phyloP scores from a whole-genome alignment of 139 green algal genomes.

The Medakamo hakoo region DNA sequence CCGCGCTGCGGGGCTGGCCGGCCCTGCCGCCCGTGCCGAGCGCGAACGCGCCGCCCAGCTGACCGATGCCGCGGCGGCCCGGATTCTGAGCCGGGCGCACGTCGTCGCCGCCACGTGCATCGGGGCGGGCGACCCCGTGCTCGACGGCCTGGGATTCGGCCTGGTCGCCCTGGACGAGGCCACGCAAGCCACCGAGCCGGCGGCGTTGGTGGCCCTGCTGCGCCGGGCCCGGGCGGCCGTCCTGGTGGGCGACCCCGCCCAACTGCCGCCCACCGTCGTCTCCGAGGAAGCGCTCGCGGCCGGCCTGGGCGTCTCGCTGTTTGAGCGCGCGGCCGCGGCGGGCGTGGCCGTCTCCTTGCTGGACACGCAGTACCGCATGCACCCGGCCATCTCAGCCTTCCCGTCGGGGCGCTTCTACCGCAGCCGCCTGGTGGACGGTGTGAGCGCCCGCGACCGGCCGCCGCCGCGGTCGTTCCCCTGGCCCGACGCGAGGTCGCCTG shows the following conservation, averaged over 20 bases:
- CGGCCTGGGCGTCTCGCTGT: constrained; percentile 79
- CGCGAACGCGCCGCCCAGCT: neutral
- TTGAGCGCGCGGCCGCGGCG: constrained; percentile 87
- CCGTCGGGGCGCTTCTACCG: neutral
- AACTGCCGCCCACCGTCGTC: constrained; percentile 87
- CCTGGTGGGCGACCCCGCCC: constrained; percentile 95
- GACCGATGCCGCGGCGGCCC: too few species aligned
- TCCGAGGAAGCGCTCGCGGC: constrained; percentile 56
- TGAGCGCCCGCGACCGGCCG: neutral
- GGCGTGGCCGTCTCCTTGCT: constrained; percentile 29
- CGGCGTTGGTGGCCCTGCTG: constrained; percentile 81
- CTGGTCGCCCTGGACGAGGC: constrained; percentile 58
- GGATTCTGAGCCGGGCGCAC: constrained; percentile 19
- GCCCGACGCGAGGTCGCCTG: neutral
- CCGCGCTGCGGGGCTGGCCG: neutral
- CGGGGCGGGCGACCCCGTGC: constrained; percentile 72
- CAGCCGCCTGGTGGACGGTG: constrained; percentile 30
- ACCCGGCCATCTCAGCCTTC: constrained; percentile 55
- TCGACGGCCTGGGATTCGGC: constrained; percentile 66
- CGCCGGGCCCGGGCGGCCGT: constrained; percentile 32
- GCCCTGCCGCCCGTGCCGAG: neutral
- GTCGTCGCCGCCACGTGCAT: constrained; percentile 87
- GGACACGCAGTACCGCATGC: constrained; percentile 88
- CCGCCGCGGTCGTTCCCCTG: neutral
- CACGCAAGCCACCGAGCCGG: constrained; percentile 86